Base-by-base conservation (phyloP, 1,139 yeast species). In the Geotrichum reessii region DNA sequence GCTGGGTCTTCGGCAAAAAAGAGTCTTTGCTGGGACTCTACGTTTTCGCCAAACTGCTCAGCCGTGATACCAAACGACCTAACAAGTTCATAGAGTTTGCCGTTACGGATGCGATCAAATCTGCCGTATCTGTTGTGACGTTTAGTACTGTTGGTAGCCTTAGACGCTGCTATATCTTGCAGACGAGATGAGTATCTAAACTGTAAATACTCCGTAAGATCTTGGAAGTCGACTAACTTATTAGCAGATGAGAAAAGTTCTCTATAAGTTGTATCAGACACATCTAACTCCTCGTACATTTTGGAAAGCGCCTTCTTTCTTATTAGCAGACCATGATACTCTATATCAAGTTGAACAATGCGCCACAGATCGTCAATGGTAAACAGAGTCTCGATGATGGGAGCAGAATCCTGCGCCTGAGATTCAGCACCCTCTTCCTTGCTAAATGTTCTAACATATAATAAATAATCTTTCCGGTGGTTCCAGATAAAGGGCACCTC, bases 401-500 rank as follows among this genome's bases (percentile, higher is more conserved):
- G 58, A 47, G 57, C 58, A 33, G 47, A 40, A 21, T 40, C 52
- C 47, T 58, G 86, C 73, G 53, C 86, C 76, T 64, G 40, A 24
- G 47, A 31, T 33, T 17, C 81, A 53, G 75, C 76, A 33, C 77
- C 78, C 66, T 82, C 86, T 24, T 78, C 78, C 0, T 72, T 59
- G 33, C 64, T 57, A 17, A 48, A 6, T 22, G 44, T 25, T 7
- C 48, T 53, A 24, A 52, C 50, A 65, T 78, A 77, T 57, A 87
- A 76, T 46, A 90, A 78, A 70, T 87, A 91, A 72, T 93, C 98
- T 72, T 95, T 87, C 71, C 98, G 87, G 69, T 91, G 96, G 44
- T 92, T 86, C 89, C 96, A 92, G 62, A 93, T 91, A 69, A 91
- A 89, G n/a, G 99, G 98, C 3, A 93, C 96, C 70, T 93, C 99